Conservation (phyloP, 768 basidiomycete genomes). For the Kwoniella europaea region DNA sequence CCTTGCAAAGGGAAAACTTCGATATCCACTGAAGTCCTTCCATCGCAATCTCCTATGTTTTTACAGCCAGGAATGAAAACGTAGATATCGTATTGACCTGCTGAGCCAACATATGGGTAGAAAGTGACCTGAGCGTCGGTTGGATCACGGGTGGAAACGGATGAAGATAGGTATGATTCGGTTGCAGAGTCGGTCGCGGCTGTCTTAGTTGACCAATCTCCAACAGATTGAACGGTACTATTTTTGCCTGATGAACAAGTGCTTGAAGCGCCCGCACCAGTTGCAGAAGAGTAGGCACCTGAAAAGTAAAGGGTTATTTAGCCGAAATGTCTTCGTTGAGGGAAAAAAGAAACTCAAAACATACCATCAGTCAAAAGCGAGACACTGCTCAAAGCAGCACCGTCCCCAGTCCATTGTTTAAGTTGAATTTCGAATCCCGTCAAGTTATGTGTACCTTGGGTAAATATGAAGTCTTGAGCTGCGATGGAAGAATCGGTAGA, state of each 20-base stretch:
- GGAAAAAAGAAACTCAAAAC: conserved; percentile 13
- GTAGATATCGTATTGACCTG: conserved; percentile 83
- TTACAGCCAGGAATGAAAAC: conserved; percentile 85
- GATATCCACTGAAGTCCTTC: conserved; percentile 79
- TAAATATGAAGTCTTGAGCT: conserved; percentile 94
- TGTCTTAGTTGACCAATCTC: conserved; percentile 70
- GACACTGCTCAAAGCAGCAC: conserved; percentile 84
- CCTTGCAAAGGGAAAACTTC: conserved; percentile 78
- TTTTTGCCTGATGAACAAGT: conserved; percentile 80
- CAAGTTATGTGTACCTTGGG: conserved; percentile 62
- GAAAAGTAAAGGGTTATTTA: not conserved
- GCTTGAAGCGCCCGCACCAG: conserved; percentile 65
- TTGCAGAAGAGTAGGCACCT: conserved; percentile 77
- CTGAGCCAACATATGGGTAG: conserved; percentile 87
- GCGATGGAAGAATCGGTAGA: conserved; percentile 73
- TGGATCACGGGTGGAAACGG: conserved; percentile 65
- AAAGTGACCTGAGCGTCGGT: conserved; percentile 82
- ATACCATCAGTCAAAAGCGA: conserved; percentile 85
- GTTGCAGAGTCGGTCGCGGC: conserved; percentile 74
- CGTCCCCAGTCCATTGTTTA: conserved; percentile 72
- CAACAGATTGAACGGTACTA: conserved; percentile 71
- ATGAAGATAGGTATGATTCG: conserved; percentile 73
- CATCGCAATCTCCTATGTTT: conserved; percentile 75
- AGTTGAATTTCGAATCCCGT: conserved; percentile 89
- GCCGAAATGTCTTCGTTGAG: conserved; percentile 4